Percentiles rank a stretch among this genome's conserved stretches.
Conservation (phyloP, 805 yeast species). For the Cyberlindnera petersonii region DNA sequence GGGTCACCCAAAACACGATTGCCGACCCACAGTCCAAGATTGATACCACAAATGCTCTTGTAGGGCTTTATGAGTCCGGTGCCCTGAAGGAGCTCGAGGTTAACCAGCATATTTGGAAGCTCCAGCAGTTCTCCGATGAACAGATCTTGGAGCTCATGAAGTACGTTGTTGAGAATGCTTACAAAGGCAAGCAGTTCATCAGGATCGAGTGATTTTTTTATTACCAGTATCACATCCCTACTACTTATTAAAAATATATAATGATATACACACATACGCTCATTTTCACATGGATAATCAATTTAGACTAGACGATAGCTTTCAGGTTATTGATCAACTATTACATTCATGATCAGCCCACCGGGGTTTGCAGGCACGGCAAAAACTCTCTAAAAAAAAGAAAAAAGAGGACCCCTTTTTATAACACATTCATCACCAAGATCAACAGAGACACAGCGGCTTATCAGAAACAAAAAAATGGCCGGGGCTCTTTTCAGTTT, state of each 20-base stretch:
- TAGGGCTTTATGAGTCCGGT: slow-evolving; percentile 56
- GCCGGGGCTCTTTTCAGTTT: slow-evolving; percentile 32
- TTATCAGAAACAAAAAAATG: slow-evolving; percentile 1
- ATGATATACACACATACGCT: no score
- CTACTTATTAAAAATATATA: neutral
- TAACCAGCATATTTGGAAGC: slow-evolving; percentile 29
- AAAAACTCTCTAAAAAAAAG: no score
- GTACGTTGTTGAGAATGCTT: slow-evolving; percentile 34
- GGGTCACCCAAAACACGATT: slow-evolving; percentile 75
- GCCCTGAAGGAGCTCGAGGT: slow-evolving; percentile 42
- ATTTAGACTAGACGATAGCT: no score
- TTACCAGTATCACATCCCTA: neutral
- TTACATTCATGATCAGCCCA: no score
- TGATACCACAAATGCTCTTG: slow-evolving; percentile 49
- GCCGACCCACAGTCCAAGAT: slow-evolving; percentile 57
- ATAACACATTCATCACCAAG: neutral
- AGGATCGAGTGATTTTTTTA: slow-evolving; percentile 21
- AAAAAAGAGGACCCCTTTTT: no score
- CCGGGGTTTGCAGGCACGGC: no score
- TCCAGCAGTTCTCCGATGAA: slow-evolving; percentile 32
- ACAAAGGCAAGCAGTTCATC: slow-evolving; percentile 45
- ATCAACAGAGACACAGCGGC: neutral
- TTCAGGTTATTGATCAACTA: no score
- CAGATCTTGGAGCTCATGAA: slow-evolving; percentile 34
- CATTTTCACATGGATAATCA: no score